Evolutionary conservation across 2,329 filamentous ascomycete species (phyloP), one percentile per base, ranked within the genome.

Genomic region (Penicillium sp.): DNA sequence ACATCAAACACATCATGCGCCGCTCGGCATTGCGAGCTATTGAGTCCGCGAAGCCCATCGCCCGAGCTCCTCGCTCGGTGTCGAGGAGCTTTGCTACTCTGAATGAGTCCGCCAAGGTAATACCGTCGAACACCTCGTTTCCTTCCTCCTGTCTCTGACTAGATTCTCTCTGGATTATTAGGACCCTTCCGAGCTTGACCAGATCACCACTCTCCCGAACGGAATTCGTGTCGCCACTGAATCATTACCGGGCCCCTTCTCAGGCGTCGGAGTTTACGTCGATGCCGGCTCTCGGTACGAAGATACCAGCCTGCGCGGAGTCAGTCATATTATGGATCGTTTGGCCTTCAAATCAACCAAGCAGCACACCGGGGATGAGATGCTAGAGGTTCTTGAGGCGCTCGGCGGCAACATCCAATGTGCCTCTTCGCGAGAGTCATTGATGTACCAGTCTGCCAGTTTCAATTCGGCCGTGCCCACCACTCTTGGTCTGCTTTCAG

Each of bases 361-460:
- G 27, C 78, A 79, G 29, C 85, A 86, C 54, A 84, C 84, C 0
- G 85, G 86, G 49, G 92, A 97, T 73, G 80, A 91, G 62, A 94
- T 97, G 86, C 79, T 96, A 17, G 91, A 96, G 72, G 81, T 86
- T 27, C 82, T 97, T 27, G 94, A 97, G 74, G 87, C 86, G 0
- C 79, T 99, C 3, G 94, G 94, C 29, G 94, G 94, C 26, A 97
- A 97, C 71, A 93, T 99, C 53, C 92, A 97, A 75, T 99, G 94
- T 75, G 92, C 93, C 9, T 97, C 92, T 1, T 96, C 91, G 2
- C 83, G 94, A 59, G 94, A 99, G 75, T 91, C 91, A 50, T 84
- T 99, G 76, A 99, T 99, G 94, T 99, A 99, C 78, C 94, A 99
- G 74, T 90, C 91, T 1, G 94, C 94, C 21, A 97, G 92, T 24